These are phyloP conservation scores for Pouteria glomerata DNA, from an alignment of 148 eudicot genomes.

Conservation along the genomic window DNA sequence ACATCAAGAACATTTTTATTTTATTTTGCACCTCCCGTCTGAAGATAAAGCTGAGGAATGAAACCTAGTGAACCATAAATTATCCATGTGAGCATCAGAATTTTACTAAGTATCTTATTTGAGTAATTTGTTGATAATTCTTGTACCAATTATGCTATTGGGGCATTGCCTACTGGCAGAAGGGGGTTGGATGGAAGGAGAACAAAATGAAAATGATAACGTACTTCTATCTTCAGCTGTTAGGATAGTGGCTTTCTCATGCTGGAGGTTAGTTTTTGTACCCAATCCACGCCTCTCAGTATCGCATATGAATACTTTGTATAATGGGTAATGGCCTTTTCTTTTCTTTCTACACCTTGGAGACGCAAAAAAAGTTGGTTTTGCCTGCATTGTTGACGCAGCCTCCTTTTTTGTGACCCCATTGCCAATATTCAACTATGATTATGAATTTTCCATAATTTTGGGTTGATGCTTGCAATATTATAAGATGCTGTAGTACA, in stretches of 20 bases:
- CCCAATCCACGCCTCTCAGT: neutral
- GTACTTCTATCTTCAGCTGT: neutral
- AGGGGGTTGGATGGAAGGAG: neutral
- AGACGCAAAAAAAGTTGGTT: neutral
- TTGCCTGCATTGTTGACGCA: neutral
- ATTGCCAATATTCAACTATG: neutral
- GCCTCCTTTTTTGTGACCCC: neutral
- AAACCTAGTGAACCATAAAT: neutral
- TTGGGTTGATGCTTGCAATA: neutral
- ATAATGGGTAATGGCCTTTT: neutral
- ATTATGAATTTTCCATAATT: neutral
- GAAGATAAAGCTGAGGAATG: neutral
- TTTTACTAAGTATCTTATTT: neutral
- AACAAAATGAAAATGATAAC: neutral
- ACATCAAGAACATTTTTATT: too few relatives aligned
- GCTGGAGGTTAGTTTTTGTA: conserved; percentile 1
- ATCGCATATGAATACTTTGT: neutral
- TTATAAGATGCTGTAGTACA: neutral
- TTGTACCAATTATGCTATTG: neutral
- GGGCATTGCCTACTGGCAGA: neutral
- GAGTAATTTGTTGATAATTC: neutral
- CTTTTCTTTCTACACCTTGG: conserved; percentile 3
- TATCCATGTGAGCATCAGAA: neutral
- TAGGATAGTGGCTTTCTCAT: neutral
- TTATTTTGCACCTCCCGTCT: too few relatives aligned